A percentile compares a stretch with the other conserved stretches of the same genome.
Evolutionary conservation across 2,329 filamentous ascomycete genomes (phyloP).

Genomic region (Lasiodiplodia gonubiensis): DNA sequence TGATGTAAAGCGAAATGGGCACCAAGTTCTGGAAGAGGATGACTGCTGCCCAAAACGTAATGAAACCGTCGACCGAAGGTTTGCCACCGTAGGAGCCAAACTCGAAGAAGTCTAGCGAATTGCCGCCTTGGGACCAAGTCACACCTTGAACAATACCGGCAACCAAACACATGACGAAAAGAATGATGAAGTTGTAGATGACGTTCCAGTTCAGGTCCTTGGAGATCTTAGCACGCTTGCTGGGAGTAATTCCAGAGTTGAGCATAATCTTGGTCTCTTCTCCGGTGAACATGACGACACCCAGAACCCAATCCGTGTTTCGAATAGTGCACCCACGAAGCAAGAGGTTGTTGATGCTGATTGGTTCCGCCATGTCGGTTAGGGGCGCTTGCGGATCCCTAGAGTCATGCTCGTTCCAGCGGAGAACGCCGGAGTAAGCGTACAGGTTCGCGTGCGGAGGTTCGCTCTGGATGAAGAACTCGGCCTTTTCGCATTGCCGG

Average conservation of each 20-base stretch:
- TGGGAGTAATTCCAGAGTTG: slow-evolving; percentile 94
- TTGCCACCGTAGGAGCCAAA: slow-evolving; percentile 78
- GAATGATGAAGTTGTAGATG: slow-evolving; percentile 90
- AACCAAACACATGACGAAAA: slow-evolving; percentile 87
- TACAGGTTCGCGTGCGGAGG: slow-evolving; percentile 92
- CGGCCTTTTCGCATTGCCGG: slow-evolving; percentile 85
- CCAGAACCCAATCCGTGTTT: slow-evolving; percentile 95
- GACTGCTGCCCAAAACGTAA: slow-evolving; percentile 94
- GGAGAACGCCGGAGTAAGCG: slow-evolving; percentile 87
- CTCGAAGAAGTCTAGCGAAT: slow-evolving; percentile 82
- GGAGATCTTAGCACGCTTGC: slow-evolving; percentile 88
- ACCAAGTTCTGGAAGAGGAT: slow-evolving; percentile 99
- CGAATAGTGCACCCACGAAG: slow-evolving; percentile 90
- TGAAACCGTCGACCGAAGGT: slow-evolving; percentile 82
- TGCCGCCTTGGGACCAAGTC: slow-evolving; percentile 75
- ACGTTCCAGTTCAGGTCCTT: slow-evolving; percentile 97
- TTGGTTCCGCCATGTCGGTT: slow-evolving; percentile 85
- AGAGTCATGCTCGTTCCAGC: slow-evolving; percentile 78
- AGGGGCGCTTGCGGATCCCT: slow-evolving; percentile 66
- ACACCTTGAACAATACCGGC: slow-evolving; percentile 84
- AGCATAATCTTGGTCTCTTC: slow-evolving; percentile 99
- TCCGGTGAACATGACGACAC: slow-evolving; percentile 91
- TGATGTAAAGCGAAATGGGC: slow-evolving; percentile 96
- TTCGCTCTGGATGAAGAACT: slow-evolving; percentile 91
- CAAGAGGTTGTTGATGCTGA: slow-evolving; percentile 93